phyloP scores from a whole-genome alignment of 2,329 filamentous ascomycete genomes.

The Clarireedia hainanense region DNA sequence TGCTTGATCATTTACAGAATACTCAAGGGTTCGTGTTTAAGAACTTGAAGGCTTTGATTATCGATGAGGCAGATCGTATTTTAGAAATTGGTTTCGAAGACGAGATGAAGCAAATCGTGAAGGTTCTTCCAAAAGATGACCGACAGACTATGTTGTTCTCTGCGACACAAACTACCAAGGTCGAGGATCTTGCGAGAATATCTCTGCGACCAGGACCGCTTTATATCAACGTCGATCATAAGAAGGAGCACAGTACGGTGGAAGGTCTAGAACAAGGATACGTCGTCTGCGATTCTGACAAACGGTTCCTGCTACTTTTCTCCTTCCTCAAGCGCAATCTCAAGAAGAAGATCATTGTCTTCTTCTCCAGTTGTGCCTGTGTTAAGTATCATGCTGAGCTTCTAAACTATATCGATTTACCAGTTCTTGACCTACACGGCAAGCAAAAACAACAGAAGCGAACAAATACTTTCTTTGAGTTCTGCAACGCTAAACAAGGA shows the following conservation, averaged over 20 bases:
- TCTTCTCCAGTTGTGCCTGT: constrained; percentile 86
- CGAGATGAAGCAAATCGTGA: constrained; percentile 94
- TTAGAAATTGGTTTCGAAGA: constrained; percentile 97
- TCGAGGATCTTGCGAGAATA: constrained; percentile 91
- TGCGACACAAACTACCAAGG: constrained; percentile 96
- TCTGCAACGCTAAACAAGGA: constrained; percentile 75
- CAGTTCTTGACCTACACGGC: constrained; percentile 77
- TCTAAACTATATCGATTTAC: constrained; percentile 94
- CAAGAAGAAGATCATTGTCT: constrained; percentile 91
- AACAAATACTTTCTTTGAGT: constrained; percentile 98
- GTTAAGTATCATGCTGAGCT: constrained; percentile 95
- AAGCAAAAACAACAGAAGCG: constrained; percentile 99
- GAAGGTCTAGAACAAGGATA: constrained; percentile 94
- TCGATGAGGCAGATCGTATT: constrained; percentile 95
- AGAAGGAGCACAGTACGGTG: constrained; percentile 84
- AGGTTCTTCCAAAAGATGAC: constrained; percentile 80
- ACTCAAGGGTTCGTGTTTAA: constrained; percentile 86
- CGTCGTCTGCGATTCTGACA: constrained; percentile 85
- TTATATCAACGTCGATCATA: constrained; percentile 94
- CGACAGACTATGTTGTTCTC: constrained; percentile 98
- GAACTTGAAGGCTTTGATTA: constrained; percentile 85
- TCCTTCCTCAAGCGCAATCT: constrained; percentile 87
- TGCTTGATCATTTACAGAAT: constrained; percentile 91
- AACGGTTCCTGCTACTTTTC: constrained; percentile 88
- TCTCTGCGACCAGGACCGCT: constrained; percentile 84